Conservation (phyloP, 176 grass and related monocot species). For the Avena atlantica region DNA sequence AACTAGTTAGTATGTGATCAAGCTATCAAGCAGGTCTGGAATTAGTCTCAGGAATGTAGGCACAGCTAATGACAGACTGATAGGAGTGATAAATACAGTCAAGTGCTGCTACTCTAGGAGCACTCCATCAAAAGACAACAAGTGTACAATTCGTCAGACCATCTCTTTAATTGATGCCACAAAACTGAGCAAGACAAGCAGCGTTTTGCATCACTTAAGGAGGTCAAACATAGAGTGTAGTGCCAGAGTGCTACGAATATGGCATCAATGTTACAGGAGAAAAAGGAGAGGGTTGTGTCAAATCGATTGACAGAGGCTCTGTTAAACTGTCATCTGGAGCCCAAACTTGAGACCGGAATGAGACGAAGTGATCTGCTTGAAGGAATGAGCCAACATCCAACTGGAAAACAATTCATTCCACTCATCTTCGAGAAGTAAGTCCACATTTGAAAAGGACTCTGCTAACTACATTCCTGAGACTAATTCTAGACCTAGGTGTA, state of each 20-base stretch:
- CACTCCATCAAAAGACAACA: conserved; percentile 5
- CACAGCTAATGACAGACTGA: background rate
- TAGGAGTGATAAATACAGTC: background rate
- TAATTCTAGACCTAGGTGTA: background rate
- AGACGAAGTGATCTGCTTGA: background rate
- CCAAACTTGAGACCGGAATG: background rate
- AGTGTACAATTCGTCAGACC: background rate
- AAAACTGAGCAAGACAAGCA: background rate
- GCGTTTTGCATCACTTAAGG: background rate
- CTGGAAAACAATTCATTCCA: background rate
- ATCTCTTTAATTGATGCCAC: background rate
- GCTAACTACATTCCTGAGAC: background rate
- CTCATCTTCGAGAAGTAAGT: background rate
- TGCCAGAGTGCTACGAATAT: too few relatives aligned
- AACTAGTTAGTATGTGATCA: background rate
- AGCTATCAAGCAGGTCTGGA: conserved; percentile 1
- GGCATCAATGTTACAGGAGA: too few relatives aligned
- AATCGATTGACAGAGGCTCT: too few relatives aligned
- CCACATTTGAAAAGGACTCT: background rate
- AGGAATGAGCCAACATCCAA: background rate
- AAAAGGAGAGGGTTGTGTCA: too few relatives aligned
- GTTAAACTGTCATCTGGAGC: background rate
- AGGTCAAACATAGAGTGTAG: background rate
- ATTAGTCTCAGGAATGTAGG: conserved; percentile 6
- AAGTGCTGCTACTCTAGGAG: background rate